A percentile compares a stretch with the other conserved stretches of the same genome.
Conservation (phyloP, 768 basidiomycete species). For the Leccinellum rugosiceps region DNA sequence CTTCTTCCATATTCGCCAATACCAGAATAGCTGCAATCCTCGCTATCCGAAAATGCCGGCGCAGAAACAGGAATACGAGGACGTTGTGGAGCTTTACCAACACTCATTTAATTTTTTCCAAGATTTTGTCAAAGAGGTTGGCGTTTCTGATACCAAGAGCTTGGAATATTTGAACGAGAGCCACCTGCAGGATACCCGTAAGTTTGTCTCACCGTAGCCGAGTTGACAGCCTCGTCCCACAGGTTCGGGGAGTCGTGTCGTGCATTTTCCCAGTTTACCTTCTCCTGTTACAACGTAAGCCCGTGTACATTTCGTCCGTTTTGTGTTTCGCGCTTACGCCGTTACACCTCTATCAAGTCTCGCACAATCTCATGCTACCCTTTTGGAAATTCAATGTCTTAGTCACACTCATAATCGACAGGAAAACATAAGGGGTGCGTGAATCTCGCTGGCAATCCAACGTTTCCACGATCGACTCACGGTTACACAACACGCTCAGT, state of each 20-base stretch:
- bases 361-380: constrained; percentile 81
- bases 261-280: constrained; percentile 59
- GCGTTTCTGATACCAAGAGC: constrained; percentile 83
- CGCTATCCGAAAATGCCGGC: too few relatives aligned
- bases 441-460: not conserved
- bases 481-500: constrained; percentile 71
- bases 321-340: not conserved
- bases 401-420: constrained; percentile 90
- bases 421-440: constrained; percentile 88
- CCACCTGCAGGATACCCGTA: constrained; percentile 87
- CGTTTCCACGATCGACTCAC: too few relatives aligned
- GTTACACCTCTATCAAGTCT: constrained; percentile 42
- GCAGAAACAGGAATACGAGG: too few relatives aligned
- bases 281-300: constrained; percentile 53
- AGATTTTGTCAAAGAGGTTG: constrained; percentile 91
- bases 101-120: too few relatives aligned
- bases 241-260: constrained; percentile 72
- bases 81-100: too few relatives aligned
- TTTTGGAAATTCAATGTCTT: constrained; percentile 93
- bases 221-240: not conserved
- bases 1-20: too few relatives aligned
- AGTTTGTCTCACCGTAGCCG: constrained; percentile 16
- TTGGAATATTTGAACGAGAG: constrained; percentile 97
- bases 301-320: not conserved
- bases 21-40: too few relatives aligned